Conservation (phyloP, 305 asterid genomes). For the Fraxinus latifolia region DNA sequence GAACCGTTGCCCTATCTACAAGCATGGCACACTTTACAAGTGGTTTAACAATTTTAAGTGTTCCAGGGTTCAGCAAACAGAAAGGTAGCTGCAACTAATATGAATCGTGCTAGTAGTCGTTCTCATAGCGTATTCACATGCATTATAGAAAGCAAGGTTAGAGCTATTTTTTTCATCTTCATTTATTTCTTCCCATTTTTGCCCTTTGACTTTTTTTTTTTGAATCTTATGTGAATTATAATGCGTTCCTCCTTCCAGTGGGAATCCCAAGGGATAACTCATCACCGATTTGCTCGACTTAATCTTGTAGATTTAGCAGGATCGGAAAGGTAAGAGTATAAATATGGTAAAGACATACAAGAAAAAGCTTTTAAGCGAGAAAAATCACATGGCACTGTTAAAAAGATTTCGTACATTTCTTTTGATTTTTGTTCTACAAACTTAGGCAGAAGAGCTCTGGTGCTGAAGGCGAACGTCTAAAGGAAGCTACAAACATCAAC, state of each 20-base stretch:
- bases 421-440: constrained; percentile 24
- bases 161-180: constrained; percentile 1
- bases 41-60: constrained; percentile 18
- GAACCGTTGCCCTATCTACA: not conserved
- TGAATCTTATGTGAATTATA: constrained; percentile 13
- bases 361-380: not conserved
- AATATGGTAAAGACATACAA: not conserved
- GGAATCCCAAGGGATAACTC: constrained; percentile 92
- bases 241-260: constrained; percentile 43
- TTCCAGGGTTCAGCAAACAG: constrained; percentile 90
- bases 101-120: constrained; percentile 98
- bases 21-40: not conserved
- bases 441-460: constrained; percentile 97
- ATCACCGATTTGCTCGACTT: constrained; percentile 84
- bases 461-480: constrained; percentile 96
- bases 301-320: constrained; percentile 98
- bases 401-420: not conserved
- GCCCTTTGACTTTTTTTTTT: constrained; percentile 7
- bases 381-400: not conserved
- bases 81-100: constrained; percentile 96
- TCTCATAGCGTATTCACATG: constrained; percentile 98
- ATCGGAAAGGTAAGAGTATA: constrained; percentile 74
- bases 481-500: constrained; percentile 96
- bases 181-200: not conserved
- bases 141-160: constrained; percentile 86